Evolutionary conservation across 495 filamentous ascomycete species (phyloP), one percentile per base, ranked within the genome.

Genomic region (Podospora fimiseda): DNA sequence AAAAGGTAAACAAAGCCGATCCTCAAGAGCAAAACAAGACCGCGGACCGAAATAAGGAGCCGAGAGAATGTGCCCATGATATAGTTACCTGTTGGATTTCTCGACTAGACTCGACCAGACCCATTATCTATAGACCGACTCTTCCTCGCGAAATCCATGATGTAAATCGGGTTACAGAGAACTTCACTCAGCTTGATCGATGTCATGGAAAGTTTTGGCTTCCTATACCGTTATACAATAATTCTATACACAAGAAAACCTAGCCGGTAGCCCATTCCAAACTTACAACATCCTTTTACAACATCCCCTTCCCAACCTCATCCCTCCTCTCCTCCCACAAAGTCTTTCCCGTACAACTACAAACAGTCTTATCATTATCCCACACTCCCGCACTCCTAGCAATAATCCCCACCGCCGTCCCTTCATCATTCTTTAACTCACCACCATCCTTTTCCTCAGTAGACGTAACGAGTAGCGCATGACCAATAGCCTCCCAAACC

Each of bases 351-450:
- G 89, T 94, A 70, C 93, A 97, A 13, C 88, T 92, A 51, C 81
- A 84, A 22, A 98, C 93, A 61, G 87, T 96, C 78, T 96, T 98
- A 65, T 96, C 90, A 63, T 98, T 97, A 67, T 96, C 91, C 93
- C 93, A 97, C 48, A 95, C 85, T 13, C 93, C 93, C 20, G 93
- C 91, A 70, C 89, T 95, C 63, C 93, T 76, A 40, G 93, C 93
- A 66, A 97, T 88, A 47, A 97, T 90, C 27, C 93, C 93, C 6
- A 95, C 86, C 38, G 95, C 71, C 24, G 89, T 92, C 63, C 94
- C 82, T 45, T 81, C 76, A 60, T 94, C 88, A 60, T 91, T 85
- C 57, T 73, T 74, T 55, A 81, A 66, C 63, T 83, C 81, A 46
- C 57, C 66, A 52, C 59, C 70, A 24, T 65, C 57, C 21, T 68